phyloP scores from a whole-genome alignment of 2,329 filamentous ascomycete species.

The Graphilbum sp. region DNA sequence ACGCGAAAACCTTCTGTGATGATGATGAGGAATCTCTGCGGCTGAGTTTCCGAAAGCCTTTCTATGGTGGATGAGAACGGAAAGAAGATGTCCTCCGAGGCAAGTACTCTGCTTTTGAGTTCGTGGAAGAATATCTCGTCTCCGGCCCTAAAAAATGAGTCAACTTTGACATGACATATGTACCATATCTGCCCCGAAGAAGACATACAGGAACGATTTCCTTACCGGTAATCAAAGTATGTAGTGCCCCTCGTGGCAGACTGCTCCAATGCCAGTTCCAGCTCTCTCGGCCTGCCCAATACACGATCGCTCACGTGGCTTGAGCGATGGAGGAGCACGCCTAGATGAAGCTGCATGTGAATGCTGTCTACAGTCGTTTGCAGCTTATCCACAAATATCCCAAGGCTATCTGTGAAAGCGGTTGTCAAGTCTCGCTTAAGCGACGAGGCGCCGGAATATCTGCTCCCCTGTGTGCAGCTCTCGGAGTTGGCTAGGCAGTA shows the following conservation, averaged over 20 bases:
- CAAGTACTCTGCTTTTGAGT: conserved; percentile 1
- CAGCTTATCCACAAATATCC: not conserved
- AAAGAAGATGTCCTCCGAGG: conserved; percentile 2
- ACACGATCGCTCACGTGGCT: not conserved
- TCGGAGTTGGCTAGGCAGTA: not conserved
- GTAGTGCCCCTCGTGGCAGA: not conserved
- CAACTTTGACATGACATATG: no score
- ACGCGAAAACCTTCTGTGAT: conserved; percentile 8
- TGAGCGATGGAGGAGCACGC: not conserved
- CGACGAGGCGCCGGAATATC: not conserved
- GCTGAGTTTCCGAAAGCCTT: conserved; percentile 4
- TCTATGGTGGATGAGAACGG: conserved; percentile 3
- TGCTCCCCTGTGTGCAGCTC: not conserved
- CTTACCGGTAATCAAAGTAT: not conserved
- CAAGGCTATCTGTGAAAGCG: not conserved
- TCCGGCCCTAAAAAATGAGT: not conserved
- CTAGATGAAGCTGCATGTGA: not conserved
- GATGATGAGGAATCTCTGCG: conserved; percentile 6
- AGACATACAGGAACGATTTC: not conserved
- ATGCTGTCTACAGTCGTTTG: not conserved
- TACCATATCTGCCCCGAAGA: no score
- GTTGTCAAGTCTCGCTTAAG: not conserved
- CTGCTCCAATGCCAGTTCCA: not conserved
- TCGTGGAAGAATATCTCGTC: conserved; percentile 1
- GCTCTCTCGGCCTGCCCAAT: not conserved